These are phyloP conservation scores for Pelargonium nanum DNA, from an alignment of 345 rosid species.

Conservation along the genomic window DNA sequence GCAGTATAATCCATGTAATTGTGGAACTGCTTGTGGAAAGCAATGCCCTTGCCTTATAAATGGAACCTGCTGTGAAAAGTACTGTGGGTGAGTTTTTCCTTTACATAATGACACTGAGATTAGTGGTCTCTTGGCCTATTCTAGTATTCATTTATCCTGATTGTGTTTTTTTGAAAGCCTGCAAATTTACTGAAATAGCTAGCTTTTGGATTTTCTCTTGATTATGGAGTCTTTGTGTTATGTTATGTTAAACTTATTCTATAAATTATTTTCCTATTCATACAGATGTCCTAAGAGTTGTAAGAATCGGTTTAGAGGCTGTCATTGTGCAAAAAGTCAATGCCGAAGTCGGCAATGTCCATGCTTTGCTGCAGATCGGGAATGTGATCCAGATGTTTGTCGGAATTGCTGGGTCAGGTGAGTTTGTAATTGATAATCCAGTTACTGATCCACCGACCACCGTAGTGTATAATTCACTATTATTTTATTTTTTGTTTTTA, in stretches of 20 bases:
- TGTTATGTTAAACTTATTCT: constrained; percentile 9
- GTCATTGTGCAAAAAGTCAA: constrained; percentile 99
- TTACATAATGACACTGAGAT: background rate
- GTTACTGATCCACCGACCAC: too few species aligned
- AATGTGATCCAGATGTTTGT: constrained; percentile 99
- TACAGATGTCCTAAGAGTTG: constrained; percentile 90
- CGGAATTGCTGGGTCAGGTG: constrained; percentile 99
- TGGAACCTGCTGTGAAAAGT: constrained; percentile 99
- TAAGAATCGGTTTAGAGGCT: constrained; percentile 98
- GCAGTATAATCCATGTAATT: constrained; percentile 92
- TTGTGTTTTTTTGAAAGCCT: too few species aligned
- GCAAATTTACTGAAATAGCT: too few species aligned
- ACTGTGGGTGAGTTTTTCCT: constrained; percentile 77
- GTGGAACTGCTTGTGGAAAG: constrained; percentile 90
- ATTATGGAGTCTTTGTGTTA: background rate
- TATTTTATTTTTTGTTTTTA: too few species aligned
- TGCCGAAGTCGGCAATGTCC: constrained; percentile 99
- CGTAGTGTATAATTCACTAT: too few species aligned
- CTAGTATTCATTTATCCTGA: too few species aligned
- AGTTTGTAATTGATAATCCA: too few species aligned
- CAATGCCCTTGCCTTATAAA: constrained; percentile 80
- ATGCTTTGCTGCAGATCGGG: constrained; percentile 99
- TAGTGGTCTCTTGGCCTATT: too few species aligned
- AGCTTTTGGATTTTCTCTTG: too few species aligned
- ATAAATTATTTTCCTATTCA: constrained; percentile 12